Percentiles rank a stretch among this genome's conserved stretches.
phyloP scores from a whole-genome alignment of 208 protist species.

The Wallacemonas collosoma region DNA sequence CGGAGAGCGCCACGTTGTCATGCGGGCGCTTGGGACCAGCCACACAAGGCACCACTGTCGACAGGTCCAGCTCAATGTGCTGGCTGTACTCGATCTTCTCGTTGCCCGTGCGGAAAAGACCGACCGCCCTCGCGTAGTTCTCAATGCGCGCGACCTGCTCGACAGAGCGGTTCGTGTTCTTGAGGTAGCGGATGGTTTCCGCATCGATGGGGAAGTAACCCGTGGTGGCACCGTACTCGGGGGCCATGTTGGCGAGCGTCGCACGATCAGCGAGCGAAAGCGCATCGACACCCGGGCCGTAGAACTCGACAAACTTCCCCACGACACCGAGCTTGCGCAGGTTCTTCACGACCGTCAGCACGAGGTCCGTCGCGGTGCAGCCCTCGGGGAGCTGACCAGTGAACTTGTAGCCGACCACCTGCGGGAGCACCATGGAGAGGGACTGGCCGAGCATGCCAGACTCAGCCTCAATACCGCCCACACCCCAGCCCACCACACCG shows the following conservation, averaged over 20 bases:
- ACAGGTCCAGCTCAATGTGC: slow-evolving; percentile 92
- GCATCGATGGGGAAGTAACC: slow-evolving; percentile 97
- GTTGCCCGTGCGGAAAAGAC: slow-evolving; percentile 82
- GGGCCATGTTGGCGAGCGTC: slow-evolving; percentile 97
- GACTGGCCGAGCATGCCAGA: slow-evolving; percentile 96
- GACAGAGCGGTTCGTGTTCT: slow-evolving; percentile 78
- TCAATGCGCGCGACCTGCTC: slow-evolving; percentile 91
- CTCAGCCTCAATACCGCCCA: slow-evolving; percentile 98
- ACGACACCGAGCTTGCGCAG: slow-evolving; percentile 95
- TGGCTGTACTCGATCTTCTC: slow-evolving; percentile 88
- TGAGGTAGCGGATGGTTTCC: slow-evolving; percentile 93
- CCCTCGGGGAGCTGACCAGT: slow-evolving; percentile 89
- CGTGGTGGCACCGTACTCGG: slow-evolving; percentile 96
- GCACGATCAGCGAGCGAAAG: slow-evolving; percentile 94
- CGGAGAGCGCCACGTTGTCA: slow-evolving; percentile 91
- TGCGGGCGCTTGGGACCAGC: slow-evolving; percentile 96
- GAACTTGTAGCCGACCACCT: slow-evolving; percentile 96
- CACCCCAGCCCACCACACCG: slow-evolving; percentile 96
- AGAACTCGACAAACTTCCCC: slow-evolving; percentile 98
- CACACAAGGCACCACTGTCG: slow-evolving; percentile 87
- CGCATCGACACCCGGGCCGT: slow-evolving; percentile 88
- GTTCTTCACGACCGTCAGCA: slow-evolving; percentile 94
- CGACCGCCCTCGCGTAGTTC: slow-evolving; percentile 88
- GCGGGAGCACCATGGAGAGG: slow-evolving; percentile 94
- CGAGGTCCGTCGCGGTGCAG: slow-evolving; percentile 96